These are phyloP conservation scores for Aspergillus aculeatus DNA, from an alignment of 2,329 filamentous ascomycete genomes.

Conservation along the genomic window DNA sequence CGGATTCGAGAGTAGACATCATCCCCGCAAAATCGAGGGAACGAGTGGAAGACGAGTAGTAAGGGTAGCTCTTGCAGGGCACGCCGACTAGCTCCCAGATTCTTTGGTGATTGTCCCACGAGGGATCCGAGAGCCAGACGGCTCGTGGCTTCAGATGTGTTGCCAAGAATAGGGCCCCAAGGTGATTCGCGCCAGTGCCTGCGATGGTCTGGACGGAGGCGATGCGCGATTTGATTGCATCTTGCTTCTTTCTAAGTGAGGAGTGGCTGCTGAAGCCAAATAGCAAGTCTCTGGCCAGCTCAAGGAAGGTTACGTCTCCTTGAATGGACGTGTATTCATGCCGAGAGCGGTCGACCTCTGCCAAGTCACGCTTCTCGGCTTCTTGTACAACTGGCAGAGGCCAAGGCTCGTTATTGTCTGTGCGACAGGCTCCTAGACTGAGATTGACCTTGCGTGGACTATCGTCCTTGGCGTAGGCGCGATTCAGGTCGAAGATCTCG, in stretches of 20 bases:
- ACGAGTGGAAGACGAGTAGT: conserved; percentile 54
- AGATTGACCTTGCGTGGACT: background rate
- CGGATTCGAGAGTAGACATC: conserved; percentile 83
- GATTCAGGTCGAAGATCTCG: background rate
- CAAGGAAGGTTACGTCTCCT: background rate
- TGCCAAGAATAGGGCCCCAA: conserved; percentile 80
- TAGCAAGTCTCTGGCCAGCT: background rate
- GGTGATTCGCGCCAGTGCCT: conserved; percentile 84
- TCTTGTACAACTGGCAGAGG: background rate
- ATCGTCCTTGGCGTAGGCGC: background rate
- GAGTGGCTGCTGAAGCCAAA: background rate
- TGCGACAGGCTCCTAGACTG: background rate
- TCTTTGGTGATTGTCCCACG: conserved; percentile 92
- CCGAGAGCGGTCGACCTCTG: background rate
- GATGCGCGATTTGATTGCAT: conserved; percentile 25
- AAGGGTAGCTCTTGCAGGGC: background rate
- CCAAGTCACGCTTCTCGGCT: background rate
- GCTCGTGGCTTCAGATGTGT: conserved; percentile 69
- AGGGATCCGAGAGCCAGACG: conserved; percentile 84
- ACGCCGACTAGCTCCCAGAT: conserved; percentile 60
- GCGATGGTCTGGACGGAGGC: conserved; percentile 86
- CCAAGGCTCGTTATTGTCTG: background rate
- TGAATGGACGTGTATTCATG: background rate
- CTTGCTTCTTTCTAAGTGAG: background rate
- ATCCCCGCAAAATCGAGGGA: conserved; percentile 50